phyloP scores from a whole-genome alignment of 257 asterid species.

The Solanum clarkiae region DNA sequence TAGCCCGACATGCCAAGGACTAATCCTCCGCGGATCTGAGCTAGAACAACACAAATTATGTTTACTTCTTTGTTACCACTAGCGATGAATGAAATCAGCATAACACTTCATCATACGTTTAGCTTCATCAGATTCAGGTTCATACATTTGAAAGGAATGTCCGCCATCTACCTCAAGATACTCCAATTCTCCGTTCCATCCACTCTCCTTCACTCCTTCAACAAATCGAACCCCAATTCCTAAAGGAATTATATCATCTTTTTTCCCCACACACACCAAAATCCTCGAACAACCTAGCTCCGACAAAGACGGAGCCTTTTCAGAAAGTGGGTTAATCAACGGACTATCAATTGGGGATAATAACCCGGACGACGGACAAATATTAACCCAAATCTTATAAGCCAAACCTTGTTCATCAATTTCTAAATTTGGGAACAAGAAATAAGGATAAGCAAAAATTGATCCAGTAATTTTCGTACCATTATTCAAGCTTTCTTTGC shows the following conservation, averaged over 20 bases:
- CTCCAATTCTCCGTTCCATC: constrained; percentile 42
- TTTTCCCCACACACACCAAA: not conserved
- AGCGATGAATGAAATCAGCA: constrained; percentile 12
- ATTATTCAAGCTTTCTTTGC: not conserved
- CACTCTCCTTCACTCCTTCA: constrained; percentile 17
- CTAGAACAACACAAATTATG: too few species aligned
- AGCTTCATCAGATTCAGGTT: constrained; percentile 14
- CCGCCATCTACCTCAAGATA: constrained; percentile 32
- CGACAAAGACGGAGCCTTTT: not conserved
- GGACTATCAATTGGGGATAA: not conserved
- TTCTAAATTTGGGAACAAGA: not conserved
- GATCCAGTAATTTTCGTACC: constrained; percentile 9
- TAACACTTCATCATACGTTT: constrained; percentile 19
- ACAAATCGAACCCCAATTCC: not conserved
- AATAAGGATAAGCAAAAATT: constrained; percentile 2
- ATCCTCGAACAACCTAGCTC: not conserved
- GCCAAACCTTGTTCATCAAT: not conserved
- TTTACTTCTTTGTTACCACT: not conserved
- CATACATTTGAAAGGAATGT: constrained; percentile 9
- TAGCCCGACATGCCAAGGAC: too few species aligned
- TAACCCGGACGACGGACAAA: not conserved
- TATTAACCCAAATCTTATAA: not conserved
- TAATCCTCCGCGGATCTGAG: too few species aligned
- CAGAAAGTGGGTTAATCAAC: not conserved
- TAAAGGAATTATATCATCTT: not conserved